Conservation (phyloP, 1,284 basidiomycete genomes). For the Porodaedalea pini region DNA sequence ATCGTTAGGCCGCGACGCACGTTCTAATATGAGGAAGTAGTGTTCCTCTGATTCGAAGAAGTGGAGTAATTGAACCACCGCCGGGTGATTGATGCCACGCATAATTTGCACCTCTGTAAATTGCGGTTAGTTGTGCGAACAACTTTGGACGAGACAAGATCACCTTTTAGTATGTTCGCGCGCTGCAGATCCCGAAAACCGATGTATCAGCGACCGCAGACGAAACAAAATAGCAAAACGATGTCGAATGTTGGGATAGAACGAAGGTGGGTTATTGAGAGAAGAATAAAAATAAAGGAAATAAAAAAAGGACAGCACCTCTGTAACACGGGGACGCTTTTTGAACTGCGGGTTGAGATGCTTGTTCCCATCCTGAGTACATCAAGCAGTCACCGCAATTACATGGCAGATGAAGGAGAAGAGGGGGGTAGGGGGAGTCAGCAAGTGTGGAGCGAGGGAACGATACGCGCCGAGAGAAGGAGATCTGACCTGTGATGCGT, state of each 20-base stretch:
- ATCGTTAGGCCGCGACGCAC: conserved; percentile 43
- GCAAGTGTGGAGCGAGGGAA: conserved; percentile 24
- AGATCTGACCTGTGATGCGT: conserved; percentile 86
- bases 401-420: conserved; percentile 27
- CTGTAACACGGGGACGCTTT: conserved; percentile 93
- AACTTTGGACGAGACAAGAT: background rate
- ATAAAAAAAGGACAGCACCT: conserved; percentile 57
- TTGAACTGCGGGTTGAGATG: conserved; percentile 91
- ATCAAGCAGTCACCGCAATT: conserved; percentile 25
- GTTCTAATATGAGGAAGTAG: conserved; percentile 93
- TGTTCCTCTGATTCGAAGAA: conserved; percentile 92
- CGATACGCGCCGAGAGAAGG: conserved; percentile 22
- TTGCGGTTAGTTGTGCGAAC: conserved; percentile 7
- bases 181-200: conserved; percentile 55
- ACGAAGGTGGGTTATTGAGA: conserved; percentile 22
- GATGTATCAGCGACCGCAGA: conserved; percentile 31
- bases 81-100: conserved; percentile 89
- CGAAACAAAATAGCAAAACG: conserved; percentile 3
- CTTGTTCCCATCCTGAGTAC: conserved; percentile 77
- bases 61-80: conserved; percentile 84
- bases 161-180: conserved; percentile 94
- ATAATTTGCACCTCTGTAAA: conserved; percentile 95
- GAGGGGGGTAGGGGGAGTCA: conserved; percentile 25
- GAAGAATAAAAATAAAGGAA: conserved; percentile 25
- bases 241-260: background rate